Conservation (phyloP, 176 grass and related monocot genomes). For the Carex pumila region DNA sequence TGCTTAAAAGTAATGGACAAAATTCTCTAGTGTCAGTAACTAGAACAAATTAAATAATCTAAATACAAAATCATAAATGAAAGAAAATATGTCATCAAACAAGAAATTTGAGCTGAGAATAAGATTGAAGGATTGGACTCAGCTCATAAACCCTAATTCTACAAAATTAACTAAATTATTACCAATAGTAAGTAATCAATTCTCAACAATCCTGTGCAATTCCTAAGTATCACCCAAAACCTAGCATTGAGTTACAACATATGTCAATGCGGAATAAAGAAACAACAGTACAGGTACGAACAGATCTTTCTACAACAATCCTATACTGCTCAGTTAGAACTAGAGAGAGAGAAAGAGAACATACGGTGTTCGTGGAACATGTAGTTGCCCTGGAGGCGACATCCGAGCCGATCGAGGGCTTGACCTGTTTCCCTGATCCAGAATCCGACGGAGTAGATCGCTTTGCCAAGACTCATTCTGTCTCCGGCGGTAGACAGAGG, state of each 20-base stretch:
- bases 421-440: conserved; percentile 97
- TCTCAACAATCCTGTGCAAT: neutral
- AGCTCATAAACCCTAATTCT: neutral
- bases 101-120: neutral
- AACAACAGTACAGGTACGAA: neutral
- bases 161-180: neutral
- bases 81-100: neutral
- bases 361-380: conserved; percentile 93
- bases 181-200: neutral
- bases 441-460: conserved; percentile 90
- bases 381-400: conserved; percentile 95
- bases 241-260: neutral
- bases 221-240: neutral
- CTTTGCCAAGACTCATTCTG: conserved; percentile 70
- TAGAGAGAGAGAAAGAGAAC: neutral
- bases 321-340: neutral
- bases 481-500: conserved; percentile 6
- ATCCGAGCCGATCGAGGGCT: conserved; percentile 83
- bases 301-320: conserved; percentile 2
- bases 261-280: neutral
- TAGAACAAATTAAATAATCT: neutral
- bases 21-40: neutral
- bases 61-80: neutral
- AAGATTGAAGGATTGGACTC: neutral
- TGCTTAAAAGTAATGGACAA: neutral